phyloP scores from a whole-genome alignment of 495 filamentous ascomycete genomes.

The Hypoxylon perforatum region DNA sequence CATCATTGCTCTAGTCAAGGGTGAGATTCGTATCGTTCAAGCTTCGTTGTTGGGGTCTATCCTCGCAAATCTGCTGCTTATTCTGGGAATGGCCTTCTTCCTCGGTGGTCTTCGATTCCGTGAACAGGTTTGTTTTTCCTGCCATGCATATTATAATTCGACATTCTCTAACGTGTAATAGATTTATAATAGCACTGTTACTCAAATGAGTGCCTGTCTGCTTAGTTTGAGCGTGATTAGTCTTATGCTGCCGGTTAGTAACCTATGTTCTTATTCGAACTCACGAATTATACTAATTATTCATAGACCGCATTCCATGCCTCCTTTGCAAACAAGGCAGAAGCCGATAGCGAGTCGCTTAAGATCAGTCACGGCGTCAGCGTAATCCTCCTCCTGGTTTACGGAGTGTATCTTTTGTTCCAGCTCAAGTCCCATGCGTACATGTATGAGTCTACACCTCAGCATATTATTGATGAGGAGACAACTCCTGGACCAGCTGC shows the following conservation, averaged over 20 bases:
- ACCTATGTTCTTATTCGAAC: neutral
- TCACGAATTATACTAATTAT: constrained; percentile 2
- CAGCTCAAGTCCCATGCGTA: constrained; percentile 93
- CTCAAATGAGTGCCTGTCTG: constrained; percentile 93
- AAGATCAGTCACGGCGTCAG: constrained; percentile 91
- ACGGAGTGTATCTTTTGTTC: constrained; percentile 86
- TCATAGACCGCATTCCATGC: constrained; percentile 65
- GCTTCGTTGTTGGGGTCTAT: constrained; percentile 90
- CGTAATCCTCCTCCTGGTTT: constrained; percentile 85
- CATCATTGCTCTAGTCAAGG: constrained; percentile 75
- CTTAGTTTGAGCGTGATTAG: constrained; percentile 90
- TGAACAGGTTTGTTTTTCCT: constrained; percentile 71
- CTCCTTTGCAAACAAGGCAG: constrained; percentile 36
- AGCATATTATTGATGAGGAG: constrained; percentile 89
- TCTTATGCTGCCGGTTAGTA: constrained; percentile 61
- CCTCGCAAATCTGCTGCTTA: constrained; percentile 85
- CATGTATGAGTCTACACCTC: constrained; percentile 89
- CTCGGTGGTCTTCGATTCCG: constrained; percentile 86
- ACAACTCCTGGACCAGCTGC: constrained; percentile 85
- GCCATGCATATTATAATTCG: neutral
- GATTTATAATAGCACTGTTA: constrained; percentile 94
- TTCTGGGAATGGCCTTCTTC: constrained; percentile 90
- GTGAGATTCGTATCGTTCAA: constrained; percentile 90
- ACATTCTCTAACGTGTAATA: constrained; percentile 50
- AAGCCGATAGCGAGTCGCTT: constrained; percentile 75